Percentiles rank a stretch among this genome's conserved stretches.
phyloP scores from a whole-genome alignment of 345 rosid species.

The Citrus inodora region DNA sequence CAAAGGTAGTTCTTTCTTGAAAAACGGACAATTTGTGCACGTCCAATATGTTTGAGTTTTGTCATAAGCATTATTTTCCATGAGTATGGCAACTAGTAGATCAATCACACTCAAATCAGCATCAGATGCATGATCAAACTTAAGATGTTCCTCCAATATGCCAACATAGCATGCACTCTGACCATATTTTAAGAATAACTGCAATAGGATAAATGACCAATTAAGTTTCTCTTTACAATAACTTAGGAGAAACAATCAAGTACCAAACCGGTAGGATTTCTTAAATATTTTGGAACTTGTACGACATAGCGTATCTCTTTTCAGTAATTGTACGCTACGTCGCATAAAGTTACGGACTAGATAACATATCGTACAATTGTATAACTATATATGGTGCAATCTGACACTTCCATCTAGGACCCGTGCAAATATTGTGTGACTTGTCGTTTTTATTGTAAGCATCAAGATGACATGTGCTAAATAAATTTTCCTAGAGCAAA shows the following conservation, averaged over 20 bases:
- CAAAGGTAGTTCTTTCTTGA: constrained; percentile 52
- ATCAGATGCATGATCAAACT: constrained; percentile 41
- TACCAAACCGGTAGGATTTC: too few relatives aligned
- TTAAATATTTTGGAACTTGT: too few relatives aligned
- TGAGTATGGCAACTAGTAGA: constrained; percentile 56
- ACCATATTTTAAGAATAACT: constrained; percentile 64
- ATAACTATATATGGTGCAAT: too few relatives aligned
- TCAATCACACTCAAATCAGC: constrained; percentile 57
- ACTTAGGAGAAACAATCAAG: neutral
- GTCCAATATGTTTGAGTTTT: constrained; percentile 63
- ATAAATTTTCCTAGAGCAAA: too few relatives aligned
- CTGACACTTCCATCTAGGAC: too few relatives aligned
- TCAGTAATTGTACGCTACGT: too few relatives aligned
- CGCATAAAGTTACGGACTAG: too few relatives aligned
- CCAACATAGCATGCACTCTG: constrained; percentile 53
- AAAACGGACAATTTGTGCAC: constrained; percentile 30
- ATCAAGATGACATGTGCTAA: too few relatives aligned
- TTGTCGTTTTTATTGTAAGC: too few relatives aligned
- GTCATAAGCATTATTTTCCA: constrained; percentile 61
- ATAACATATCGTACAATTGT: too few relatives aligned
- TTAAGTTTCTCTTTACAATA: neutral
- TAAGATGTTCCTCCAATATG: constrained; percentile 66
- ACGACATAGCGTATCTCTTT: too few relatives aligned
- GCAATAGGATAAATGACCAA: constrained; percentile 22
- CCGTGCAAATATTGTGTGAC: too few relatives aligned